Base-by-base conservation (phyloP, 768 basidiomycete genomes). In the Pisolithus marmoratus region DNA sequence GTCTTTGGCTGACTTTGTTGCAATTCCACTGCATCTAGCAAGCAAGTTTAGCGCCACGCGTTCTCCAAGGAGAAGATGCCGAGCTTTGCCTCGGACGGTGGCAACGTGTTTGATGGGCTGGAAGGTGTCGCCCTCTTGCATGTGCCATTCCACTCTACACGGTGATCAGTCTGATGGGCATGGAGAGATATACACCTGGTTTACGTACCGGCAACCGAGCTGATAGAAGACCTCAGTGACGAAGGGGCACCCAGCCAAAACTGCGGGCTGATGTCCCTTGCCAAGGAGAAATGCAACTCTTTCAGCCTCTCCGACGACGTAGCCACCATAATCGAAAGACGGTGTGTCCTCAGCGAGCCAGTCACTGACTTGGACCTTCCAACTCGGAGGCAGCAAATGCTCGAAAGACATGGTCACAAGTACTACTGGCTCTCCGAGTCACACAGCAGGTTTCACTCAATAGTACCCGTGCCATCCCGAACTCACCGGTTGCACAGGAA, bases 331-430 rank as follows among this genome's bases (percentile, higher is more conserved):
- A 69, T 99, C 95, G 59, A 97, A 96, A 1, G 91, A 94, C 1
- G 95, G 95, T 0, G 87, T 89, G 64, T 98, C 95, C 70, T 99
- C 95, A 8, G 81, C 81, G 27, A 94, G 80, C 95, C 95, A 99
- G 14, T 65, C 72, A 2, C 78, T 71, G 49, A 98, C 79, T 57
- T 91, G 84, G 1, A 79, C 61, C 67, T 88, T 92, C 95, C 94
- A 98, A 62, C 85, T 90, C 0, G 93, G 90, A 29, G 95, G 94
- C 9, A 98, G 78, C n/a, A 97, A 76, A 64, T 97, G 78, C 50
- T 79, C 79, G 54, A 64, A 74, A 37, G 54, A 22, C 53, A 47
- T 47, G 26, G 27, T 44, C 24, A n/a, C 17, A 44, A 17, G 17
- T 11, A 11, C 22, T 17, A 17, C 6, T 17, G 22, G 14, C 23